Base-by-base conservation (phyloP, 148 eudicot species). In the Fagopyrum esculentum region DNA sequence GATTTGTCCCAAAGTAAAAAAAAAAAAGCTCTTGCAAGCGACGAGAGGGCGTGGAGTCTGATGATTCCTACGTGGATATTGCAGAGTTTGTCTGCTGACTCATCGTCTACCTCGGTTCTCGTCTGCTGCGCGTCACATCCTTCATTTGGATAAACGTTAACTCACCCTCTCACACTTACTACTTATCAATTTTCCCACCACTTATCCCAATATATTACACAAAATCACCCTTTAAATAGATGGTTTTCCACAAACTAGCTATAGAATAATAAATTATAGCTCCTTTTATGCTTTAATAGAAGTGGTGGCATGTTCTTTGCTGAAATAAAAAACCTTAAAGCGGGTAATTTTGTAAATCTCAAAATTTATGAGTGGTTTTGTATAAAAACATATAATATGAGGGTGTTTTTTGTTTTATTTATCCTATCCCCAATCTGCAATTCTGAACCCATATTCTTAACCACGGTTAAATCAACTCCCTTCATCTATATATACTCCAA, bases 81-180 rank as follows among this genome's bases (percentile, higher is more conserved):
- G 5, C 71, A 13, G 17, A 13, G 46, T 15, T 40, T 66, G 71
- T 66, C 71, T 66, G 71, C 46, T 66, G 71, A 43, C 46, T 66
- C 71, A 66, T 66, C 10, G 22, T 5, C 22, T 59, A 19, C 64
- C 35, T n/a, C 64, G 35, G 30, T 9, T n/a, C 64, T 29, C 64
- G 17, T 59, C 40, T 59, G 35, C 64, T 22, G 7, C 60, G 22
- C 22, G 16, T 55, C 60, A 55, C 60, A 59, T 59, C 35, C 64
- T 30, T 22, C 30, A 3, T 59, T 59, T 19, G 64, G 64, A 59
- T 59, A 59, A 59, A 59, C 64, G 12, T 30, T n/a, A 40, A 40
- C 17, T 35, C 40, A 35, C 40, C 2, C 2, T 35, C 40, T 35
- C 40, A 35, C 40, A 1, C 35, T 30, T 30, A 30, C 40, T 35